A percentile compares a stretch with the other conserved stretches of the same genome.
phyloP scores from a whole-genome alignment of 495 filamentous ascomycete genomes.

The Xylaria venustula region DNA sequence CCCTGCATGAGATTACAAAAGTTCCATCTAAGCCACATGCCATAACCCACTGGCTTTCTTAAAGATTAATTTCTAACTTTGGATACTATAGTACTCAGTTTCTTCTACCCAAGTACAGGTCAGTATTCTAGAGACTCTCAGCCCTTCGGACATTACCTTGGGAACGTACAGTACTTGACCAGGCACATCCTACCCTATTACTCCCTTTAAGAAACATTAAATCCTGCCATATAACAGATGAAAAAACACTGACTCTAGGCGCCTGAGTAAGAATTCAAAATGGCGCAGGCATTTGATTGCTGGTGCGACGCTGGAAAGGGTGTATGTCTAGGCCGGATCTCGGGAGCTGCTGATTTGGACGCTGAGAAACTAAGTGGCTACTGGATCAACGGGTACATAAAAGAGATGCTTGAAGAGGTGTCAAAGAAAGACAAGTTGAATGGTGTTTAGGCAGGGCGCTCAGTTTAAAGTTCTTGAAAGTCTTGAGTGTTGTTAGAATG shows the following conservation, averaged over 20 bases:
- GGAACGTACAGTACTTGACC: no score
- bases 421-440: neutral
- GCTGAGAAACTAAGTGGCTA: neutral
- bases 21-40: no score
- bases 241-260: neutral
- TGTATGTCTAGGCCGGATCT: neutral
- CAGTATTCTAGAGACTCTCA: neutral
- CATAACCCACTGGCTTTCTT: no score
- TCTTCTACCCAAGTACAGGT: conserved; percentile 11
- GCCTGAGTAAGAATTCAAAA: neutral
- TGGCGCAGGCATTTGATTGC: conserved; percentile 6
- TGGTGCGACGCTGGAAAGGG: neutral
- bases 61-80: no score
- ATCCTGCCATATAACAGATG: neutral
- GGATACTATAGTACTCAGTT: neutral
- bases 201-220: no score
- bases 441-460: neutral
- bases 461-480: no score
- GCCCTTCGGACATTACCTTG: no score
- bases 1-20: neutral
- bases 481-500: no score
- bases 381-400: conserved; percentile 7
- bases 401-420: neutral
- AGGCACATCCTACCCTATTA: no score
- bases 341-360: neutral